These are phyloP conservation scores for Umbelopsis isabellina DNA, from an alignment of 192 early-diverging fungal species.

Conservation along the genomic window DNA sequence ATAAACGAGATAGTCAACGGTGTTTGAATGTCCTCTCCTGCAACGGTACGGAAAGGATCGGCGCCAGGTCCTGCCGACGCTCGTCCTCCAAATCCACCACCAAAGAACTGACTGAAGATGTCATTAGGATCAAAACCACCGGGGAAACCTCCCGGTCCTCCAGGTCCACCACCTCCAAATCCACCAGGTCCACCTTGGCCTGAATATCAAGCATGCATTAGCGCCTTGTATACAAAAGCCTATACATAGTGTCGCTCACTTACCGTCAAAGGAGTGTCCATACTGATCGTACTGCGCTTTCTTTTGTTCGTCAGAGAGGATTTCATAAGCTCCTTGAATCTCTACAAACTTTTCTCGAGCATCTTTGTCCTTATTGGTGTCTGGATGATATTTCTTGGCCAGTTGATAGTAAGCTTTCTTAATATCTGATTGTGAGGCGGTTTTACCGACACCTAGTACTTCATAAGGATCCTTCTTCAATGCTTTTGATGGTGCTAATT, in stretches of 20 bases:
- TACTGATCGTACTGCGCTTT: constrained; percentile 91
- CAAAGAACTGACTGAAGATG: constrained; percentile 39
- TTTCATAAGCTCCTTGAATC: constrained; percentile 97
- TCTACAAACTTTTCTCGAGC: constrained; percentile 98
- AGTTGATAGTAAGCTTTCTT: constrained; percentile 98
- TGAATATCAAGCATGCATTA: background rate
- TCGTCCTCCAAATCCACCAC: constrained; percentile 45
- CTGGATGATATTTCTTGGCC: constrained; percentile 97
- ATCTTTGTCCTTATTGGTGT: constrained; percentile 90
- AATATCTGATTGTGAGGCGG: constrained; percentile 82
- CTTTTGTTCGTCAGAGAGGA: constrained; percentile 92
- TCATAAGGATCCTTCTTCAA: constrained; percentile 81
- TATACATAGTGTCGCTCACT: background rate
- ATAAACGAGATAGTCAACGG: constrained; percentile 80
- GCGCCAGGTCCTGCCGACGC: constrained; percentile 42
- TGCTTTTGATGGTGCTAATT: constrained; percentile 18
- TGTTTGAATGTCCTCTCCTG: constrained; percentile 69
- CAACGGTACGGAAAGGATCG: constrained; percentile 26
- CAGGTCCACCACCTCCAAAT: constrained; percentile 46
- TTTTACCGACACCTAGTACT: constrained; percentile 81
- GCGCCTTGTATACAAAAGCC: too few relatives aligned
- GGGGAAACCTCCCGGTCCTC: constrained; percentile 62
- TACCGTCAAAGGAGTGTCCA: constrained; percentile 56
- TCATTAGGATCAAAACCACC: constrained; percentile 61
- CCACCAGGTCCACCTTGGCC: constrained; percentile 4